Evolutionary conservation across 306 rosid species (phyloP), one percentile per base, ranked within the genome.

Genomic region (Dryas drummondii): DNA sequence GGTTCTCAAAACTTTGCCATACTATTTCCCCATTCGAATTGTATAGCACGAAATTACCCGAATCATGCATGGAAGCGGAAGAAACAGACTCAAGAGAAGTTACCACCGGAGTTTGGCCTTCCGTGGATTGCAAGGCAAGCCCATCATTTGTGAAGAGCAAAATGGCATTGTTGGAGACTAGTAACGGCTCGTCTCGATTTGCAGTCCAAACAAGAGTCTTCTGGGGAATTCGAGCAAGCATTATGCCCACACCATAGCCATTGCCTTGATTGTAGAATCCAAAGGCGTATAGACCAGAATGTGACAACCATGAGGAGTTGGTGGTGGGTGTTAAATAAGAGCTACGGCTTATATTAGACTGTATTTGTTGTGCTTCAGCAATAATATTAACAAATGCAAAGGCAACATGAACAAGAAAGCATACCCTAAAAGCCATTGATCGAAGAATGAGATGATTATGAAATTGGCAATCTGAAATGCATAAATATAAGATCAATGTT

Each of bases 121-220:
- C 41, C 12, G 53, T 5, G 0, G 57, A 54, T 9, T 7, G 50
- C 76, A 82, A 17, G 44, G 53, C 47, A 56, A 82, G 72, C 11
- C 85, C 82, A 17, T 61, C 77, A 0, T 2, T 56, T 7, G 77
- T 16, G 65, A 82, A 69, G 41, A 17, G 48, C 76, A 82, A 48
- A 13, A 70, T 62, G 26, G 67, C 67, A 56, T 59, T 48, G 15
- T 6, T 7, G 6, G 76, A 46, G 19, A 69, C 71, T n/a, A 68
- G 80, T 3, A 32, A 32, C 37, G 60, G 60, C 3, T 49, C 14
- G 16, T 82, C 77, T 51, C 68, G 56, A 8, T 75, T 74, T 11
- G 71, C 74, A 2, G 78, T 78, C 86, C 83, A 82, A 7, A 82
- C 80, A 1, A 82, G 64, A 40, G 82, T 78, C 72, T 74, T 82